Percentiles rank a stretch among this genome's conserved stretches.
Evolutionary conservation across 2,329 filamentous ascomycete genomes (phyloP).

Genomic region (Fusarium decemcellulare): DNA sequence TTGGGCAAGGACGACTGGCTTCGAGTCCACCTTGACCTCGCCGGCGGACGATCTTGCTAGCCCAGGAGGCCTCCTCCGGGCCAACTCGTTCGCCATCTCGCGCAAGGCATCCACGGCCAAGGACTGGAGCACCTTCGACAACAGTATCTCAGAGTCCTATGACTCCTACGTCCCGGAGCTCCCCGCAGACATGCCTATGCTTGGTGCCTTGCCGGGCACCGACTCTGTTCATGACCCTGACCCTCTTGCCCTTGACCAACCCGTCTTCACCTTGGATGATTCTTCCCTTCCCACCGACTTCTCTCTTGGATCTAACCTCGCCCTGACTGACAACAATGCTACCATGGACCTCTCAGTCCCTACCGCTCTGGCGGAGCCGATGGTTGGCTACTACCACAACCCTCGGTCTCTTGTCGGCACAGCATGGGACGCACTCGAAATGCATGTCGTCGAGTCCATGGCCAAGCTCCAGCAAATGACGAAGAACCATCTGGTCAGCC

Average conservation of each 20-base stretch:
- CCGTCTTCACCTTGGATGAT: slow-evolving; percentile 54
- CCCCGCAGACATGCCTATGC: slow-evolving; percentile 57
- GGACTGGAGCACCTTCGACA: slow-evolving; percentile 44
- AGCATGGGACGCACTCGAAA: slow-evolving; percentile 61
- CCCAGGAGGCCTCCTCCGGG: slow-evolving; percentile 49
- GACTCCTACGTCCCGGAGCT: slow-evolving; percentile 57
- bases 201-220: slow-evolving; percentile 48
- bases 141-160: slow-evolving; percentile 47
- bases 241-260: slow-evolving; percentile 51
- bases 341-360: slow-evolving; percentile 31
- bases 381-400: slow-evolving; percentile 46
- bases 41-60: slow-evolving; percentile 58
- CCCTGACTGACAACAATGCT: slow-evolving; percentile 51
- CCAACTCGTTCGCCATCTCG: slow-evolving; percentile 40
- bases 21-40: slow-evolving; percentile 62
- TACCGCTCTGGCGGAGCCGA: slow-evolving; percentile 29
- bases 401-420: slow-evolving; percentile 56
- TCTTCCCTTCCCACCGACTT: slow-evolving; percentile 52
- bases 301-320: slow-evolving; percentile 55
- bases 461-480: slow-evolving; percentile 57
- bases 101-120: slow-evolving; percentile 43
- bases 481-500: slow-evolving; percentile 59
- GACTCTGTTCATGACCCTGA: slow-evolving; percentile 46
- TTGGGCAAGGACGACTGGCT: slow-evolving; percentile 58
- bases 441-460: slow-evolving; percentile 62